These are phyloP conservation scores for Colletotrichum sp. DNA, from an alignment of 2,329 filamentous ascomycete genomes.

Conservation along the genomic window DNA sequence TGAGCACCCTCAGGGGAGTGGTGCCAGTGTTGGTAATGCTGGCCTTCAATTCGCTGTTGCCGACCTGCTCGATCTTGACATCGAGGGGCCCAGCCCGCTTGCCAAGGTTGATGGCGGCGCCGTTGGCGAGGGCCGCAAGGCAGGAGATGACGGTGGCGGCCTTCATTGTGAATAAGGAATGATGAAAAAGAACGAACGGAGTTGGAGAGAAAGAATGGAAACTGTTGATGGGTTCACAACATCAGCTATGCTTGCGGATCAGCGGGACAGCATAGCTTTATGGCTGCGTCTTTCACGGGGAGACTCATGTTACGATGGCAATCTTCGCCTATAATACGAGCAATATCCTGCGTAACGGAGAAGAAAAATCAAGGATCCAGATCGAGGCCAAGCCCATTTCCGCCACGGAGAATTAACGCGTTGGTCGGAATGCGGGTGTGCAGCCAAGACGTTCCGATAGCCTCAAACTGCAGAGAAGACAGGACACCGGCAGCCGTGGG, in stretches of 20 bases:
- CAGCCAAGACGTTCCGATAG: background rate
- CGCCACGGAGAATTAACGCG: background rate
- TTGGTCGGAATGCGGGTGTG: background rate
- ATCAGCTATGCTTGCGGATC: accelerated
- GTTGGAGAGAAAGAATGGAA: background rate
- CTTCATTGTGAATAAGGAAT: constrained; percentile 35
- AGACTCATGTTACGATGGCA: background rate
- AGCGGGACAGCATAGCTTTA: background rate
- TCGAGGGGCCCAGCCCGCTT: constrained; percentile 41
- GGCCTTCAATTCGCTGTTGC: constrained; percentile 53
- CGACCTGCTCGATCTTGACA: constrained; percentile 45
- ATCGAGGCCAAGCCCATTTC: background rate
- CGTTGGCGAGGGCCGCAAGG: constrained; percentile 39
- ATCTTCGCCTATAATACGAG: background rate
- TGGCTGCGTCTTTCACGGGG: background rate
- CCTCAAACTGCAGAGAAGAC: background rate
- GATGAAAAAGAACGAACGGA: background rate
- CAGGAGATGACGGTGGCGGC: constrained; percentile 38
- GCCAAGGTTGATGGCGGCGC: constrained; percentile 33
- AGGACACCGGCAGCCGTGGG: background rate
- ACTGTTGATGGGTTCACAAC: background rate
- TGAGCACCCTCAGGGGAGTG: constrained; percentile 49
- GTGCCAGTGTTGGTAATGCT: constrained; percentile 53
- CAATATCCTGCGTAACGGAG: background rate
- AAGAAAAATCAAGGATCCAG: background rate